These are phyloP conservation scores for Zarea fungicola DNA, from an alignment of 2,329 filamentous ascomycete species.

Conservation along the genomic window DNA sequence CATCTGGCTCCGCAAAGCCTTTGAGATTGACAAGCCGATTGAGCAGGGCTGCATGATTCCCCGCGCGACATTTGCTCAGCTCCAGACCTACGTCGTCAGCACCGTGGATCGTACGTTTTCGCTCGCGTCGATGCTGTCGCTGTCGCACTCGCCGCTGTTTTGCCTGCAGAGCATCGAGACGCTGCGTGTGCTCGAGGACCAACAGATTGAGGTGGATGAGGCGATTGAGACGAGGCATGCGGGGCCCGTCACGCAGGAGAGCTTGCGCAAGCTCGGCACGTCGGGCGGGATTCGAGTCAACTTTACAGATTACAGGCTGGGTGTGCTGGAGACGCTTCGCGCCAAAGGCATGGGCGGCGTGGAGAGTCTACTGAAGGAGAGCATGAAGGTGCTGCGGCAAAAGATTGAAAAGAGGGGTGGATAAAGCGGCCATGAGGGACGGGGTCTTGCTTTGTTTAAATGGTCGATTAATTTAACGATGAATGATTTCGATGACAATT, in stretches of 20 bases:
- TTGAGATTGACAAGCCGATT: slow-evolving; percentile 60
- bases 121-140: slow-evolving; percentile 48
- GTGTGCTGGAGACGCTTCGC: slow-evolving; percentile 65
- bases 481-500: no score
- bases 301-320: slow-evolving; percentile 71
- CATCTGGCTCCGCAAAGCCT: slow-evolving; percentile 70
- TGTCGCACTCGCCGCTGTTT: slow-evolving; percentile 55
- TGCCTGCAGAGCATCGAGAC: slow-evolving; percentile 51
- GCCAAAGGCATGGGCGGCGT: slow-evolving; percentile 60
- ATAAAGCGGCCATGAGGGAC: not conserved
- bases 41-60: slow-evolving; percentile 51
- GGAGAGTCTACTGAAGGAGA: slow-evolving; percentile 69
- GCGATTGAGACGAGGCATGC: slow-evolving; percentile 48
- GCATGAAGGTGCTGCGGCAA: slow-evolving; percentile 68
- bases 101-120: slow-evolving; percentile 41
- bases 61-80: slow-evolving; percentile 35
- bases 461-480: not conserved
- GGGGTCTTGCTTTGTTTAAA: not conserved
- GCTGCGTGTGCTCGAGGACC: slow-evolving; percentile 54
- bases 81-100: slow-evolving; percentile 46
- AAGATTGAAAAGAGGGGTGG: slow-evolving; percentile 23
- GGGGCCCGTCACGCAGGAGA: slow-evolving; percentile 65
- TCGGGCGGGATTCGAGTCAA: slow-evolving; percentile 60
- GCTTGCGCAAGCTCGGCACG: slow-evolving; percentile 55
- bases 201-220: slow-evolving; percentile 35